Evolutionary conservation across 2,329 filamentous ascomycete species (phyloP), one percentile per base, ranked within the genome.

Genomic region (Exophiala calicioides): DNA sequence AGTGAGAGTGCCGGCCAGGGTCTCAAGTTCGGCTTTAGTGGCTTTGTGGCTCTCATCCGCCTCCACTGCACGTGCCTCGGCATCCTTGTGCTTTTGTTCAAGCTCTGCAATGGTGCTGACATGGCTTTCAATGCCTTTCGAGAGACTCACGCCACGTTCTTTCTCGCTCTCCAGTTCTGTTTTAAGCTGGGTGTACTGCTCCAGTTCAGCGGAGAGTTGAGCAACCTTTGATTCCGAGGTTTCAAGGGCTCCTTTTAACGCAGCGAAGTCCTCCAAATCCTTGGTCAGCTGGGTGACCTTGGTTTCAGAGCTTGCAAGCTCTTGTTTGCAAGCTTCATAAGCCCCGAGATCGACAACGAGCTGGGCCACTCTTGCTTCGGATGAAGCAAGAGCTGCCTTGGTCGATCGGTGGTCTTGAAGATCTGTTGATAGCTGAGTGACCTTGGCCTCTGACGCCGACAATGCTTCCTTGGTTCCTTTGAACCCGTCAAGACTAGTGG

Each of bases 321-420:
- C 52, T 38, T 48, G 21, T 16, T 44, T 50, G 36, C 32, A 37
- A 8, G 40, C 40, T 6, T 41, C 38, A 34, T 43, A 45, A 2
- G 32, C 27, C 18, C 27, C 52, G 10, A 55, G 38, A 4, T 53
- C 45, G 10, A 44, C 13, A n/a, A 34, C 23, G 13, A 55, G 53
- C 27, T 53, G 37, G 16, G 43, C 50, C 20, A 49, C 24, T 20
- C 44, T 46, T 18, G 30, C 47, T 38, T 49, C 48, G 10, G 49
- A 45, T 7, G 43, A 26, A 19, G 48, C 47, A 5, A 53, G 37
- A 13, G 47, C 50, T 3, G 50, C 36, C 16, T 51, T 43, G 9
- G 34, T 26, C 10, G 35, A 30, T 12, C 29, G 29, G 27, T 40
- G 20, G 5, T 46, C 41, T 46, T 51, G 33, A 2, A 53, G 12